Evolutionary conservation across 2,329 filamentous ascomycete genomes (phyloP), one percentile per base, ranked within the genome.

Genomic region (Stemphylium lycopersici): DNA sequence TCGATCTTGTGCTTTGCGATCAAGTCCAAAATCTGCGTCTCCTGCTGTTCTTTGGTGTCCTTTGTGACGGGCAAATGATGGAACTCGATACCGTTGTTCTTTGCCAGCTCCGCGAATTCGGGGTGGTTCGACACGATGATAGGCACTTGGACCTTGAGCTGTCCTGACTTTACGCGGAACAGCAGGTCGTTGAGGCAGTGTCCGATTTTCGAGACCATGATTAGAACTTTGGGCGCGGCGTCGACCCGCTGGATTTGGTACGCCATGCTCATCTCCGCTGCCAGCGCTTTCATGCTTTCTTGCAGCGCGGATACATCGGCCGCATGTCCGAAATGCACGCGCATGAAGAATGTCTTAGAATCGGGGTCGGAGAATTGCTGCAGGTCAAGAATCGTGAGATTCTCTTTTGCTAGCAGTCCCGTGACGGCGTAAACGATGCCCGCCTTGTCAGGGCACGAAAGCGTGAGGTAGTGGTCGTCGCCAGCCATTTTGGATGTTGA

Each of bases 201-300:
- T 7, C 90, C 90, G 67, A 91, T 93, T 80, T 93, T 93, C 68
- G 90, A 93, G 26, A 93, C 90, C 90, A 95, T 93, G 80, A 95
- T 91, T 66, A 95, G 80, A 43, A 93, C 87, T 62, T 87, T 84
- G 52, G 88, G 87, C 79, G 91, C 92, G 68, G 86, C 81, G 44
- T 85, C 78, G 11, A 86, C 83, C 3, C 88, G 84, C 12, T 87
- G 83, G 65, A 95, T 83, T 65, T 90, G 82, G 78, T 89, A 91
- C 66, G 86, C 80, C 86, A 91, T 89, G 53, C 80, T 70, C 77
- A 91, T 84, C 22, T 87, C 80, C 46, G 77, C 66, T 3, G 88
- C 88, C 47, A 91, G 84, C 37, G 80, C 76, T 24, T 79, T 76
- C 65, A 93, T 87, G 6, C 84, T 81, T 79, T 79, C 43, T 80